Conservation (phyloP, 2,329 filamentous ascomycete species). For the Phaeophleospora eucalypticola region DNA sequence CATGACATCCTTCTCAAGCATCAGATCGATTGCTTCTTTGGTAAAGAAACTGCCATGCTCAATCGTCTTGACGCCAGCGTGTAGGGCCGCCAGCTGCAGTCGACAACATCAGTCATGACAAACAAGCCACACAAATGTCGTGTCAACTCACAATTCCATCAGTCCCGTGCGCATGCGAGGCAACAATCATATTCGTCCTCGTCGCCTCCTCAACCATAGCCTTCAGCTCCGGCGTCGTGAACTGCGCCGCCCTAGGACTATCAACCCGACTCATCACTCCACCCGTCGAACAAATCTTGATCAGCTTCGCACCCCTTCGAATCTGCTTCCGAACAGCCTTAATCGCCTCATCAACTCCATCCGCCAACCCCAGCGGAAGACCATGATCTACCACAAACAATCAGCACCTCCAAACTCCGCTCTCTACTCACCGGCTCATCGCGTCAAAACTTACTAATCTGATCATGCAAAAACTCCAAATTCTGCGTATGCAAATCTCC, state of each 20-base stretch:
- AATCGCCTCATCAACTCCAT: slow-evolving; percentile 15
- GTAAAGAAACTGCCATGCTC: slow-evolving; percentile 49
- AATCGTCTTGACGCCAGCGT: slow-evolving; percentile 46
- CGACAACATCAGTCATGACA: not conserved
- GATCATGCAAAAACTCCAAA: slow-evolving; percentile 32
- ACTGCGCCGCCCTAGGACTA: slow-evolving; percentile 21
- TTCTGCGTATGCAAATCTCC: slow-evolving; percentile 44
- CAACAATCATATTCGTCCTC: slow-evolving; percentile 21
- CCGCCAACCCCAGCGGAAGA: slow-evolving; percentile 18
- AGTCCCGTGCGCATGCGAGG: slow-evolving; percentile 35
- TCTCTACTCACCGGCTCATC: not conserved
- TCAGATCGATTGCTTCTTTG: slow-evolving; percentile 43
- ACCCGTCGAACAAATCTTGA: slow-evolving; percentile 31
- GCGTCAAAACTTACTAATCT: slow-evolving; percentile 16
- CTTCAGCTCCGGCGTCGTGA: slow-evolving; percentile 20
- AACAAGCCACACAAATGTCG: not conserved
- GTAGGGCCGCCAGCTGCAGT: slow-evolving; percentile 38
- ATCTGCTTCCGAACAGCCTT: slow-evolving; percentile 13
- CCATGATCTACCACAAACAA: slow-evolving; percentile 23
- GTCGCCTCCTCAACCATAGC: slow-evolving; percentile 26
- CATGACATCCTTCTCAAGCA: slow-evolving; percentile 45
- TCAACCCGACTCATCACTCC: slow-evolving; percentile 27
- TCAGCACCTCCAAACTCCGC: not conserved
- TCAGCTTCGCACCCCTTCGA: slow-evolving; percentile 15
- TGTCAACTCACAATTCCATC: slow-evolving; percentile 36